Base-by-base conservation (phyloP, 306 rosid genomes). In the Inga laurina region DNA sequence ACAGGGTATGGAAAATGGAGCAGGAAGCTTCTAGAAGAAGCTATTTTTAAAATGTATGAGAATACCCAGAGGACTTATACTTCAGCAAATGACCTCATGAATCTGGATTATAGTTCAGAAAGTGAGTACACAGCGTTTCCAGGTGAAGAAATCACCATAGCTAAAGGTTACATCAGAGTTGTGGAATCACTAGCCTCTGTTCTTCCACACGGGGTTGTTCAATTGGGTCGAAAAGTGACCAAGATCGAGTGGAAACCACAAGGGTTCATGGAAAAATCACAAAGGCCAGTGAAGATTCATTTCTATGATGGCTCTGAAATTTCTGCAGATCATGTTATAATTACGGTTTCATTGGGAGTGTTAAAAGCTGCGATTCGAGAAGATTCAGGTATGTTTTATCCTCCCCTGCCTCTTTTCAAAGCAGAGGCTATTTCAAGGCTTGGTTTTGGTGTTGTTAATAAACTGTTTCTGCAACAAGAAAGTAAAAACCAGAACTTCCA, bases 401-500 rank as follows among this genome's bases (percentile, higher is more conserved):
- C 99, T 77, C 92, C 91, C 44, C 83, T 96, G 88, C 99, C 99
- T 34, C 19, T 75, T 64, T 93, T 86, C 70, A 96, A 96, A 87
- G 84, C 88, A 3, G 89, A 91, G 87, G 98, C 98, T 35, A 96
- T 96, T 74, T 89, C 93, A 76, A 88, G 98, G 90, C 94, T 96
- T 51, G 99, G 99, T 35, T 96, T 91, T 88, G 98, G 99, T 30
- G 91, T 94, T 84, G 99, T 96, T 27, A 94, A 96, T 89, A 96
- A 96, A 91, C 54, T 96, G 81, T 96, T 96, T 86, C 82, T 94
- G 89, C 93, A 88, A 88, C 74, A 69, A 69, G 74, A 69, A 39
- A 69, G 7, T 5, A 69, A 15, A 18, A 39, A 8, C 24, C 22
- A 18, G 84, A 81, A 85, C 88, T 10, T 74, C 35, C 22, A 57